Evolutionary conservation across 1,139 yeast species (phyloP).

Genomic region (Nematodospora anomalae): DNA sequence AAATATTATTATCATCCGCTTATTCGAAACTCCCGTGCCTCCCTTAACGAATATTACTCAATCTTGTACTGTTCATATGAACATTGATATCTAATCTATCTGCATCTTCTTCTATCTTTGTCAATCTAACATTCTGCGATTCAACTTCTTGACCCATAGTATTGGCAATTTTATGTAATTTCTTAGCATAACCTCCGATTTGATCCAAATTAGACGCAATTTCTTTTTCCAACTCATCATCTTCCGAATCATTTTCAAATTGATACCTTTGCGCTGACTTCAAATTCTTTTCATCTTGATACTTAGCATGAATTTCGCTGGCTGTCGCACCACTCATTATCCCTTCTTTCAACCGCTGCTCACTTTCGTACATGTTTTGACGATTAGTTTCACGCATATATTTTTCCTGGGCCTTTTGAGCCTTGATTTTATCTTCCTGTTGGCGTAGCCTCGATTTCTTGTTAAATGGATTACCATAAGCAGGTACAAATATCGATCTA

Average conservation of each 20-base stretch:
- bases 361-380: conserved; percentile 46
- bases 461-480: conserved; percentile 83
- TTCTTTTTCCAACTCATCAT: conserved; percentile 60
- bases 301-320: conserved; percentile 46
- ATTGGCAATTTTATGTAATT: conserved; percentile 44
- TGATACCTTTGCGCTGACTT: conserved; percentile 49
- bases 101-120: conserved; percentile 55
- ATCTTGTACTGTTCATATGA: conserved; percentile 48
- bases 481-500: conserved; percentile 81
- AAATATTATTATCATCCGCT: too few species aligned
- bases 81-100: conserved; percentile 57
- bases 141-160: conserved; percentile 51
- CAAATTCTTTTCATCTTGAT: conserved; percentile 50
- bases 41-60: conserved; percentile 41
- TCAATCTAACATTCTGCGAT: conserved; percentile 49
- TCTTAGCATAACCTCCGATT: conserved; percentile 46
- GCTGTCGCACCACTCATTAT: conserved; percentile 39
- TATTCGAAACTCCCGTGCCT: too few species aligned
- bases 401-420: conserved; percentile 65
- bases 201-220: conserved; percentile 54
- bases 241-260: conserved; percentile 56
- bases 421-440: conserved; percentile 69
- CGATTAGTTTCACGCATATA: conserved; percentile 45
- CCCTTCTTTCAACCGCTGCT: conserved; percentile 46
- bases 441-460: conserved; percentile 74